These are phyloP conservation scores for Candida dendrica DNA, from an alignment of 805 yeast species.

Conservation along the genomic window DNA sequence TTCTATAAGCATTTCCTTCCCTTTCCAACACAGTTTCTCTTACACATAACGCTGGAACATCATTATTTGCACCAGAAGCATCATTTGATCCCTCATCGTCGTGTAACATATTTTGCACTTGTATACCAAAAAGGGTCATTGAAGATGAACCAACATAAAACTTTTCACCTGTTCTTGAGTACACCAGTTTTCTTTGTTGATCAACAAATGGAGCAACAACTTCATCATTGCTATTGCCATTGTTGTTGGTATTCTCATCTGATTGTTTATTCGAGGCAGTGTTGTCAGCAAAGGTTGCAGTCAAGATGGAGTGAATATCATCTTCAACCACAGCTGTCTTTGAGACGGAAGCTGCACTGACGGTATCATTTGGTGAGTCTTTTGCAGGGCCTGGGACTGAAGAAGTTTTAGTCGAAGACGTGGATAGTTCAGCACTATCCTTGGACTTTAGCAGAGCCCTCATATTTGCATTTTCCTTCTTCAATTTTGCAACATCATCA, in stretches of 20 bases:
- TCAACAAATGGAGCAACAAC: constrained; percentile 67
- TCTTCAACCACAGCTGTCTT: neutral
- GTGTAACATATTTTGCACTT: constrained; percentile 56
- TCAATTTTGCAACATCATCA: constrained; percentile 56
- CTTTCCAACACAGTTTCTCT: constrained; percentile 56
- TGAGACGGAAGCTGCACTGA: neutral
- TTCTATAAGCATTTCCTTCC: constrained; percentile 71
- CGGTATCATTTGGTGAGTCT: neutral
- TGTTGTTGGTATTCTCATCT: neutral
- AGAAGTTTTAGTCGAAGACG: neutral
- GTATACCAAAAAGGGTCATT: constrained; percentile 75
- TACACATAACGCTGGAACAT: constrained; percentile 4
- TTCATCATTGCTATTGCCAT: constrained; percentile 27
- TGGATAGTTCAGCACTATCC: constrained; percentile 18
- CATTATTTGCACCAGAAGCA: constrained; percentile 5
- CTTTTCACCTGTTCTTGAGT: constrained; percentile 68
- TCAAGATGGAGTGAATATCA: neutral
- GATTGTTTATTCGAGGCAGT: neutral
- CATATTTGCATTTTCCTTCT: constrained; percentile 56
- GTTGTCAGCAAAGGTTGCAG: constrained; percentile 2
- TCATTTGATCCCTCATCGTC: constrained; percentile 18
- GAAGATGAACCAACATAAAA: constrained; percentile 77
- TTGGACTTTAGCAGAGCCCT: constrained; percentile 25
- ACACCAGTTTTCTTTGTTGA: constrained; percentile 62
- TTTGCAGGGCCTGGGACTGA: constrained; percentile 5